Conservation (phyloP, 2,329 filamentous ascomycete species). For the Curvularia verruculosa region DNA sequence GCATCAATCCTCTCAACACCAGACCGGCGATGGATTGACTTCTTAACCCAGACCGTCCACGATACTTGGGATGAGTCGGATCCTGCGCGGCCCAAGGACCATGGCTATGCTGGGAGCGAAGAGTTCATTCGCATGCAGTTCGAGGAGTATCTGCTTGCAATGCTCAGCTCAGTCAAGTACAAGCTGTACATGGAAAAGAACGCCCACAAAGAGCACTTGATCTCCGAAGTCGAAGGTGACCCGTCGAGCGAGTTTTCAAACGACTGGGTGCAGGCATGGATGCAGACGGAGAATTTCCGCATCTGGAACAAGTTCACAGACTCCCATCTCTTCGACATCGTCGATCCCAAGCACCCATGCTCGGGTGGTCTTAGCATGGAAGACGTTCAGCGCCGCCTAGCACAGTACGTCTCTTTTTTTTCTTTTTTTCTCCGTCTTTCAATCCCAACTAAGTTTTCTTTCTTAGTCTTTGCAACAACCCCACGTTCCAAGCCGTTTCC, state of each 20-base stretch:
- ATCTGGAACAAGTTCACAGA: conserved; percentile 79
- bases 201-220: conserved; percentile 63
- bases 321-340: conserved; percentile 89
- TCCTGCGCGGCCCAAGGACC: conserved; percentile 86
- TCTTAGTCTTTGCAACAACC: conserved; percentile 38
- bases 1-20: conserved; percentile 81
- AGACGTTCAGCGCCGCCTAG: conserved; percentile 87
- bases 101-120: conserved; percentile 94
- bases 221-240: conserved; percentile 75
- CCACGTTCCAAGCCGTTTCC: conserved; percentile 38
- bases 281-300: conserved; percentile 84
- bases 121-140: conserved; percentile 98
- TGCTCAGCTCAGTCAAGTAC: conserved; percentile 89
- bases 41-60: conserved; percentile 88
- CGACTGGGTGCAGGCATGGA: conserved; percentile 89
- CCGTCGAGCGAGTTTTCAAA: conserved; percentile 81
- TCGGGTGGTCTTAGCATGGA: conserved; percentile 92
- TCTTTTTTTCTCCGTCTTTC: conserved; percentile 19
- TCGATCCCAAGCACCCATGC: conserved; percentile 90
- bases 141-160: conserved; percentile 90
- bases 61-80: conserved; percentile 96
- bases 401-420: conserved; percentile 59
- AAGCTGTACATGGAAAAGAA: conserved; percentile 60
- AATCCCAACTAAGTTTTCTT: conserved; percentile 33
- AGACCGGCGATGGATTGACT: conserved; percentile 95